Percentiles rank a stretch among this genome's conserved stretches.
Conservation (phyloP, 495 filamentous ascomycete genomes). For the Aspergillus kassunensis region DNA sequence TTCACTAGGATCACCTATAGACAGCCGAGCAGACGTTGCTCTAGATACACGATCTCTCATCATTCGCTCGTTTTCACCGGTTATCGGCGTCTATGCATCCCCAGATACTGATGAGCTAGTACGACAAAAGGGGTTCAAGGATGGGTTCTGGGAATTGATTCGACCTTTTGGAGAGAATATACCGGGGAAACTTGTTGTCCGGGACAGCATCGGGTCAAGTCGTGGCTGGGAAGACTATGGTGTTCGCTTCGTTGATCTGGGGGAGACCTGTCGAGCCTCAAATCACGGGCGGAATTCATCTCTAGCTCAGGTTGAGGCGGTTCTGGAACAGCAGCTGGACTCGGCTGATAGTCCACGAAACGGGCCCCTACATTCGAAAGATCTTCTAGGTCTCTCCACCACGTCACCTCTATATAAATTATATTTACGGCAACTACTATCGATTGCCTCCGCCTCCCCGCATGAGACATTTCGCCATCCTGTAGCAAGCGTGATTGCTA, state of each 20-base stretch:
- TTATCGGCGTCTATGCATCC: slow-evolving; percentile 79
- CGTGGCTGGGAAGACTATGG: slow-evolving; percentile 85
- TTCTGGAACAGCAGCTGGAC: slow-evolving; percentile 47
- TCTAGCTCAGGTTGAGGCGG: slow-evolving; percentile 56
- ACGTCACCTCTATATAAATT: slow-evolving; percentile 69
- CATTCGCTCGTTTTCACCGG: slow-evolving; percentile 78
- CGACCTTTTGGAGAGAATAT: slow-evolving; percentile 89
- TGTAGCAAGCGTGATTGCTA: slow-evolving; percentile 91
- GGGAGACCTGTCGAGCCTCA: slow-evolving; percentile 20
- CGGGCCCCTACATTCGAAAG: slow-evolving; percentile 34
- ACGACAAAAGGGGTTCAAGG: slow-evolving; percentile 76
- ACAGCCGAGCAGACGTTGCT: slow-evolving; percentile 46
- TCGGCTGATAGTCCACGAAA: slow-evolving; percentile 28
- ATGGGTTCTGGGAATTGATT: slow-evolving; percentile 77
- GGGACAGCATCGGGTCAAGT: slow-evolving; percentile 83
- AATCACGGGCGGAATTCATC: slow-evolving; percentile 23
- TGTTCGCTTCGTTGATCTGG: slow-evolving; percentile 68
- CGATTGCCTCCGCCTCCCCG: slow-evolving; percentile 66
- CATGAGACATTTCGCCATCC: slow-evolving; percentile 95
- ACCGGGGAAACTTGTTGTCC: slow-evolving; percentile 79
- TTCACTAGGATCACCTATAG: slow-evolving; percentile 49
- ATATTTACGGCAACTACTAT: slow-evolving; percentile 79
- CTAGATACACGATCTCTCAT: slow-evolving; percentile 71
- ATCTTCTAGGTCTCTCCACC: slow-evolving; percentile 27
- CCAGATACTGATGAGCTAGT: slow-evolving; percentile 77